These are phyloP conservation scores for Boletus coccyginus DNA, from an alignment of 768 basidiomycete genomes.

Conservation along the genomic window DNA sequence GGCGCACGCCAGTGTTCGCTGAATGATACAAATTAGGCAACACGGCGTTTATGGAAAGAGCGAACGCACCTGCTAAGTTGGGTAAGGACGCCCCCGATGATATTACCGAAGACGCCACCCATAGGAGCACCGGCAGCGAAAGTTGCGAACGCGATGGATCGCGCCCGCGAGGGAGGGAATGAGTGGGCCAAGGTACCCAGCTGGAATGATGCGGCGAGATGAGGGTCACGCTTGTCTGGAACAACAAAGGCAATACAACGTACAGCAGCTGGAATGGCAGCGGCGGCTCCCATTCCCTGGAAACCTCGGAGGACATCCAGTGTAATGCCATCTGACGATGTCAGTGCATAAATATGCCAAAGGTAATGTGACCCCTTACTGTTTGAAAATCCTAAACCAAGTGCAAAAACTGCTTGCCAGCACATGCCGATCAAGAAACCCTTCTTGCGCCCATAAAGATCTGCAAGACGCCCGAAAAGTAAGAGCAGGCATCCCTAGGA, in stretches of 20 bases:
- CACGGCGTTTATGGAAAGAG: background rate
- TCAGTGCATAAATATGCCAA: background rate
- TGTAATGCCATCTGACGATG: conserved; percentile 49
- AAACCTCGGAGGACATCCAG: conserved; percentile 73
- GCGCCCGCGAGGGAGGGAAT: conserved; percentile 65
- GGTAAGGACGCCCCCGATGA: conserved; percentile 71
- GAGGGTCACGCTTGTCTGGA: background rate
- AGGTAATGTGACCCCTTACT: conserved; percentile 29
- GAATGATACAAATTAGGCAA: background rate
- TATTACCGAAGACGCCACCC: conserved; percentile 68
- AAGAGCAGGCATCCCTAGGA: conserved; percentile 75
- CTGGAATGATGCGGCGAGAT: conserved; percentile 31
- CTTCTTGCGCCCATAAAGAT: conserved; percentile 72
- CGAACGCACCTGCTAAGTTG: conserved; percentile 43
- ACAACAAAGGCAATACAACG: conserved; percentile 16
- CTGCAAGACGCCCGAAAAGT: conserved; percentile 75
- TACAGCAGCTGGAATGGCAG: conserved; percentile 71
- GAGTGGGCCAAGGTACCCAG: conserved; percentile 80
- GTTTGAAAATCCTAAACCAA: conserved; percentile 65
- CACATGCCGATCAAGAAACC: conserved; percentile 61
- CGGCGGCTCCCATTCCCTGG: conserved; percentile 80
- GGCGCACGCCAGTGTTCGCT: conserved; percentile 62
- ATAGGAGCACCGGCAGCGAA: conserved; percentile 85
- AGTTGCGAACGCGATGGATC: conserved; percentile 77
- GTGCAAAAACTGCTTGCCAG: conserved; percentile 51